Evolutionary conservation across 805 yeast species (phyloP).

Genomic region (Candida xiaguanensis): DNA sequence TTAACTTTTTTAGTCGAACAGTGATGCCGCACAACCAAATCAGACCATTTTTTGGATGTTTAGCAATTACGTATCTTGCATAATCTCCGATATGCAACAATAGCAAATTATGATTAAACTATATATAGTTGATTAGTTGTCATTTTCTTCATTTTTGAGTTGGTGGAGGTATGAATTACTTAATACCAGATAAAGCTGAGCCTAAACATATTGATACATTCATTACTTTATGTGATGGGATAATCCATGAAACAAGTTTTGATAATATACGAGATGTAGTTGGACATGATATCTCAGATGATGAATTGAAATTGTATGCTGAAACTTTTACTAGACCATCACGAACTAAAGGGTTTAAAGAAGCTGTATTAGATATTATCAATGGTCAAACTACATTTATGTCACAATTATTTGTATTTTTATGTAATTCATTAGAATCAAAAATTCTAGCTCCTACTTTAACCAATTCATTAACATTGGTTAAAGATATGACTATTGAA

Average conservation of each 20-base stretch:
- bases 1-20: no score
- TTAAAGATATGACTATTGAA: conserved; percentile 33
- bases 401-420: conserved; percentile 19
- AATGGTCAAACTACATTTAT: conserved; percentile 15
- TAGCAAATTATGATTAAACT: not conserved
- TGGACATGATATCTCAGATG: conserved; percentile 21
- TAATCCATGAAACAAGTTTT: conserved; percentile 29
- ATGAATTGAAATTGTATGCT: conserved; percentile 29
- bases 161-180: not conserved
- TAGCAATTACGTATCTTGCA: not conserved
- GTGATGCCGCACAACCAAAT: not conserved
- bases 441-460: conserved; percentile 29
- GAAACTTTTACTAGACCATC: conserved; percentile 25
- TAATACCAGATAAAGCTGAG: conserved; percentile 9
- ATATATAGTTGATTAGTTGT: not conserved
- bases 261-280: conserved; percentile 23
- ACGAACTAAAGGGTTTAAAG: conserved; percentile 22
- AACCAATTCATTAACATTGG: conserved; percentile 28
- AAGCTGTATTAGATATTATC: conserved; percentile 13
- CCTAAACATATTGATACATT: conserved; percentile 26
- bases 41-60: not conserved
- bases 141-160: not conserved
- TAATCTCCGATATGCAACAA: not conserved
- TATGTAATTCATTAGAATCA: conserved; percentile 24
- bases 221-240: conserved; percentile 29